phyloP scores from a whole-genome alignment of 345 rosid genomes.

The Linum trigynum region DNA sequence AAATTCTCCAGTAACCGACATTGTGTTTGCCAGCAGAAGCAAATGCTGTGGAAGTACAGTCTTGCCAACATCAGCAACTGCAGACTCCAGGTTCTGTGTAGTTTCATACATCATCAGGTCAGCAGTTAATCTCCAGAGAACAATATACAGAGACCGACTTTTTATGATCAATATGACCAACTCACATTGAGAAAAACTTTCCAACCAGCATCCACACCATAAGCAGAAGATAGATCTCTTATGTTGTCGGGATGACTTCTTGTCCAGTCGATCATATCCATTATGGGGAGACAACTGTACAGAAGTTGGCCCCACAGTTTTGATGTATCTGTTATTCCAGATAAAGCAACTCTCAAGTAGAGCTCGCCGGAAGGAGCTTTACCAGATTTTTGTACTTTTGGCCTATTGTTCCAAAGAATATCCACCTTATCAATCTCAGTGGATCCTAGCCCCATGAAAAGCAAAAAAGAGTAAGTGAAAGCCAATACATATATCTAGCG shows the following conservation, averaged over 20 bases:
- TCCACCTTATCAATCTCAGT: slow-evolving; percentile 67
- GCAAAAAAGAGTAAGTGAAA: slow-evolving; percentile 10
- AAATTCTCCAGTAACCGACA: slow-evolving; percentile 84
- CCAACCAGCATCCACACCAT: slow-evolving; percentile 72
- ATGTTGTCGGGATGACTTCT: slow-evolving; percentile 88
- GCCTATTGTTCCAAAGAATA: slow-evolving; percentile 60
- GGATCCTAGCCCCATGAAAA: slow-evolving; percentile 39
- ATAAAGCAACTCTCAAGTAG: slow-evolving; percentile 59
- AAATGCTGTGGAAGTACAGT: slow-evolving; percentile 57
- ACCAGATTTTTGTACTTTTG: slow-evolving; percentile 28
- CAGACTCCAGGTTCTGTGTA: slow-evolving; percentile 62
- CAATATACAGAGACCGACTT: neutral
- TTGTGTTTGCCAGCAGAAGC: slow-evolving; percentile 51
- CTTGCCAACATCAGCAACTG: slow-evolving; percentile 74
- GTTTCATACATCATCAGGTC: slow-evolving; percentile 10
- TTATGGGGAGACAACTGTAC: slow-evolving; percentile 51
- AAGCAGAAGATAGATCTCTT: slow-evolving; percentile 53
- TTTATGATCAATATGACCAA: slow-evolving; percentile 3
- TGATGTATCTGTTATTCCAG: slow-evolving; percentile 30
- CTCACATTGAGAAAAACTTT: slow-evolving; percentile 57
- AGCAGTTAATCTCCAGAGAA: neutral
- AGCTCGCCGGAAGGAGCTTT: slow-evolving; percentile 48
- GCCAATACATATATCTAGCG: neutral
- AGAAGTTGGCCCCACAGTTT: slow-evolving; percentile 57
- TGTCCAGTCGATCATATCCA: slow-evolving; percentile 75